A percentile compares a stretch with the other conserved stretches of the same genome.
Evolutionary conservation across 768 basidiomycete species (phyloP).

Genomic region (Obba rivulosa): DNA sequence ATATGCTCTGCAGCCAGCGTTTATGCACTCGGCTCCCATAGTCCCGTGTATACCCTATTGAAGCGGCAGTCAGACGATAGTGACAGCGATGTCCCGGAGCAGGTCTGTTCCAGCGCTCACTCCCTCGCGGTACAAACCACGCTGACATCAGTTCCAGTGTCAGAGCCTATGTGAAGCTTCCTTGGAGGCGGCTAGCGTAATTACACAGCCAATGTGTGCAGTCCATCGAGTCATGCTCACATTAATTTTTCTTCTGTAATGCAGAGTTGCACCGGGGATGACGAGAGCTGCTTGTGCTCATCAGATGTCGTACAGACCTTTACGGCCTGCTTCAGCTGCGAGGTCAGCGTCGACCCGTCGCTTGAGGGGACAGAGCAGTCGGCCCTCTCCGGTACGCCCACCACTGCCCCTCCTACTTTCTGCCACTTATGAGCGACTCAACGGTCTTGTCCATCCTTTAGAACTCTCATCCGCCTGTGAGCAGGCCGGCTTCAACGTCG

Average conservation of each 20-base stretch:
- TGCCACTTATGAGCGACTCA: no score
- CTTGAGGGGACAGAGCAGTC: conserved; percentile 2
- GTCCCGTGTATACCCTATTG: not conserved
- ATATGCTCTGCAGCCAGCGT: not conserved
- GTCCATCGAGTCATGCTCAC: no score
- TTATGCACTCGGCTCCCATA: not conserved
- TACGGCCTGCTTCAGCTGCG: conserved; percentile 12
- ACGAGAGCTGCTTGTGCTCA: conserved; percentile 10
- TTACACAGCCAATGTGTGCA: not conserved
- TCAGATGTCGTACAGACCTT: conserved; percentile 1
- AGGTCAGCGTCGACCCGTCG: conserved; percentile 2
- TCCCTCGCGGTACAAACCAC: no score
- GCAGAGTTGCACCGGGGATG: not conserved
- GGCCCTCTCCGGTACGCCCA: conserved; percentile 1
- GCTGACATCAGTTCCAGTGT: not conserved
- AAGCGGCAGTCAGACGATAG: conserved; percentile 3
- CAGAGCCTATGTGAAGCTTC: conserved; percentile 2
- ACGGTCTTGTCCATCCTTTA: not conserved
- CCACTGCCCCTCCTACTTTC: not conserved
- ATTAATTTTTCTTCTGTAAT: not conserved
- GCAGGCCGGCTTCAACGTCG: not conserved
- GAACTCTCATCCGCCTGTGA: not conserved
- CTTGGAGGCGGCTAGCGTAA: not conserved
- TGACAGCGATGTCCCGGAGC: not conserved
- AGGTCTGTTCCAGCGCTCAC: conserved; percentile 1